phyloP scores from a whole-genome alignment of 305 asterid species.

The Caryopteris hybrid region DNA sequence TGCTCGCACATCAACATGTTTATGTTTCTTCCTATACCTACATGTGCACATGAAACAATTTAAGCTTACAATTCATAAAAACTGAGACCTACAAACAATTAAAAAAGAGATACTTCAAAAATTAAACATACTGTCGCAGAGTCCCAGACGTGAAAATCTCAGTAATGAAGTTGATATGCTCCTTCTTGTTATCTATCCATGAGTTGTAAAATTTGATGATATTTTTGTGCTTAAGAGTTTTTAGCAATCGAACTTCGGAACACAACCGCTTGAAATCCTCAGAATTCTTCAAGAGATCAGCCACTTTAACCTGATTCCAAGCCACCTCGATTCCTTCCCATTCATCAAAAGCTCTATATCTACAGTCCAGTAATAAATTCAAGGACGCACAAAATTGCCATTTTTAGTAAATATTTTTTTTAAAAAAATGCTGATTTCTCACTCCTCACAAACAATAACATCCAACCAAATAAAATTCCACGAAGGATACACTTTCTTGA shows the following conservation, averaged over 20 bases:
- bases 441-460: not conserved
- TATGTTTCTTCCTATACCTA: constrained; percentile 88
- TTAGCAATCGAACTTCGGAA: constrained; percentile 90
- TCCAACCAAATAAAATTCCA: constrained; percentile 6
- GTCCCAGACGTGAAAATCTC: constrained; percentile 93
- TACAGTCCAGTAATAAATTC: constrained; percentile 36
- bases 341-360: constrained; percentile 91
- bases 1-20: constrained; percentile 87
- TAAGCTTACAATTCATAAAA: constrained; percentile 1
- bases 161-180: constrained; percentile 83
- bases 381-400: constrained; percentile 15
- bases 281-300: constrained; percentile 69
- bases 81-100: not conserved
- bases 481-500: constrained; percentile 89
- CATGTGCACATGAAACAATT: constrained; percentile 16
- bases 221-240: constrained; percentile 94
- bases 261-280: constrained; percentile 77
- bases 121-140: constrained; percentile 70
- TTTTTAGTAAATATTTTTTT: not conserved
- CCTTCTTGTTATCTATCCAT: constrained; percentile 76
- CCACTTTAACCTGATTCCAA: constrained; percentile 89
- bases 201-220: constrained; percentile 86
- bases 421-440: not conserved
- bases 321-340: constrained; percentile 95
- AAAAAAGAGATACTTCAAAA: not conserved